Evolutionary conservation across 2,329 filamentous ascomycete species (phyloP).

Genomic region (Sporothrix globosa): DNA sequence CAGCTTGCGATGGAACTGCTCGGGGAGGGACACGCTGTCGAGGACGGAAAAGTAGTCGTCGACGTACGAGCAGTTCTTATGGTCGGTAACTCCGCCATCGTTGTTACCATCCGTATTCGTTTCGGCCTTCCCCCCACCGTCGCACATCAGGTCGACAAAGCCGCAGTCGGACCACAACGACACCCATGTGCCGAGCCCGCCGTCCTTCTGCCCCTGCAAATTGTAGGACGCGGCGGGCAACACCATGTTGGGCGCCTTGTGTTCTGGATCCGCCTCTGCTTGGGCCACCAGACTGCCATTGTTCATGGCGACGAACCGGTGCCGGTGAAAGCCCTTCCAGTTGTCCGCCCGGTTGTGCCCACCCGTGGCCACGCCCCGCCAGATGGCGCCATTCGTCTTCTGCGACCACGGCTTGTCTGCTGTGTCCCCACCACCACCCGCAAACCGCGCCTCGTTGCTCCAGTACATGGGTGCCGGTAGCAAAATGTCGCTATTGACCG

Average conservation of each 20-base stretch:
- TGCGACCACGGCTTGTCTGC: conserved; percentile 58
- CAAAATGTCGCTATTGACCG: conserved; percentile 71
- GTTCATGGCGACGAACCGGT: conserved; percentile 74
- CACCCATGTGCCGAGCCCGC: conserved; percentile 56
- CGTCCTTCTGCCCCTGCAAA: conserved; percentile 51
- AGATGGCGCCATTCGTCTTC: conserved; percentile 60
- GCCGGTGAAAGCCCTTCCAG: conserved; percentile 74
- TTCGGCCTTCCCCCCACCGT: conserved; percentile 39
- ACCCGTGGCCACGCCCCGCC: conserved; percentile 70
- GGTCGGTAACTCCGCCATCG: background rate
- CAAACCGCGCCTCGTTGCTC: conserved; percentile 65
- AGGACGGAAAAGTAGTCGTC: conserved; percentile 50
- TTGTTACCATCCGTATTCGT: background rate
- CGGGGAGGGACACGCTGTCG: conserved; percentile 49
- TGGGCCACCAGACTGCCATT: conserved; percentile 63
- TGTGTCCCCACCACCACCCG: conserved; percentile 44
- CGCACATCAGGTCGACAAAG: conserved; percentile 60
- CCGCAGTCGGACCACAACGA: conserved; percentile 53
- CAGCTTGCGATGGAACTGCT: conserved; percentile 67
- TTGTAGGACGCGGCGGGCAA: conserved; percentile 54
- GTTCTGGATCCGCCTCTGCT: conserved; percentile 51
- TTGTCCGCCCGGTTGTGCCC: conserved; percentile 62
- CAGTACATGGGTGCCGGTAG: conserved; percentile 72
- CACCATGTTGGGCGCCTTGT: conserved; percentile 56
- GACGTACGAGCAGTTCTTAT: conserved; percentile 53